phyloP scores from a whole-genome alignment of 1,139 yeast species.

The Geotrichum cucujoidarum region DNA sequence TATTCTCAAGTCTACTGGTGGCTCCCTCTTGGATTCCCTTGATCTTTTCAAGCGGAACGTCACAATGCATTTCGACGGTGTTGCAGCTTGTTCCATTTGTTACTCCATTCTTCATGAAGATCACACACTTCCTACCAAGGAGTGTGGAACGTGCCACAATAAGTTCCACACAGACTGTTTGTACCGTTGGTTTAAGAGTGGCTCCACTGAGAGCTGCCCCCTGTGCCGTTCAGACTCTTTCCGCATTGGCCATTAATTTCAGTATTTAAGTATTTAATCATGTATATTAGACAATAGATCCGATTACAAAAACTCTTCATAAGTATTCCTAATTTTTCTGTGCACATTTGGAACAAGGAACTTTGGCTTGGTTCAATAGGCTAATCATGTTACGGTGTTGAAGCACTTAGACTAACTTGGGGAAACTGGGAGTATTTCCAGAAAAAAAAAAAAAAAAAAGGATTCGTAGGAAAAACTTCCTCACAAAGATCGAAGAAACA shows the following conservation, averaged over 20 bases:
- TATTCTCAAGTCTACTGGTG: constrained; percentile 23
- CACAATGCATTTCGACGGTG: constrained; percentile 73
- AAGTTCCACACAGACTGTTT: constrained; percentile 96
- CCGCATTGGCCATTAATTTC: constrained; percentile 21
- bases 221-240: constrained; percentile 67
- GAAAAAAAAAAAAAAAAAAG: neutral
- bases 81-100: constrained; percentile 96
- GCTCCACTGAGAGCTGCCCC: constrained; percentile 90
- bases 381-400: too few relatives aligned
- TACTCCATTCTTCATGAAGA: constrained; percentile 88
- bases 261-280: too few relatives aligned
- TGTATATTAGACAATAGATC: too few relatives aligned
- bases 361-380: neutral
- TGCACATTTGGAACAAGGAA: neutral
- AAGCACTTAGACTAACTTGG: neutral
- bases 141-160: constrained; percentile 85
- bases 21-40: constrained; percentile 71
- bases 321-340: too few relatives aligned
- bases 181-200: constrained; percentile 95
- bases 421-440: neutral
- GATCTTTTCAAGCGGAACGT: constrained; percentile 79
- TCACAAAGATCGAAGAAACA: neutral
- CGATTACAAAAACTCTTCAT: neutral
- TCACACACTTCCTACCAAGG: constrained; percentile 82
- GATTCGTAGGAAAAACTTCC: neutral